Base-by-base conservation (phyloP, 192 early-diverging fungal genomes). In the Coemansia sp. region DNA sequence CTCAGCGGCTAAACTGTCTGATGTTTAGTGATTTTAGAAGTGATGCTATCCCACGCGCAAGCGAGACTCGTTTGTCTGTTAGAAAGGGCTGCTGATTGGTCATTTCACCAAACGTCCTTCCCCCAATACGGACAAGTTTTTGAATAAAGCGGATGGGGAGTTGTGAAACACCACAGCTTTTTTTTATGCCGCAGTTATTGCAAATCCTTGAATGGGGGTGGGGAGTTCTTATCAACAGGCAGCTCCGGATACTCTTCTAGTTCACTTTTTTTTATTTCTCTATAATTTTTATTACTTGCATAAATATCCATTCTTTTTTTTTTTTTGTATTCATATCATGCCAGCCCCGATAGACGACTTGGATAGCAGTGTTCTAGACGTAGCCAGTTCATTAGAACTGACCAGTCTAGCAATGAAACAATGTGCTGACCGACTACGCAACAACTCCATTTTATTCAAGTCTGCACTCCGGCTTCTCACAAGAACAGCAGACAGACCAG, bases 391-490 rank as follows among this genome's bases (percentile, higher is more conserved):
- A 3, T 33, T 82, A 11, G 75, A 77, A 4, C 8, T 52, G 24
- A 67, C 68, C 4, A 59, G 75, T 72, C 41, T 63, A 9, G 68
- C 72, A 34, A 69, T 82, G 2, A 61, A 65, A 20, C 55, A 77
- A 22, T 66, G 72, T 54, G 79, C 79, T 2, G 66, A 67, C 41
- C 71, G 51, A 13, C 36, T 67, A 5, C 78, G 70, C 20, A 42
- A 24, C 16, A 54, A 67, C 18, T 44, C 73, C 1, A n/a, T 10
- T 16, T 51, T 18, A 12, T 64, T 82, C 18, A 68, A 66, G n/a
- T 13, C 24, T 0, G 80, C 75, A 15, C 68, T 82, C 16, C 24
- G 47, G 5, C 38, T 82, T 9, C 38, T 82, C 10, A 43, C 42
- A 31, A 22, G 52, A 10, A 47, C 70, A 10, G 52, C 70, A 7